Base-by-base conservation (phyloP, 2,329 filamentous ascomycete species). In the Cladophialophora psammophila region DNA sequence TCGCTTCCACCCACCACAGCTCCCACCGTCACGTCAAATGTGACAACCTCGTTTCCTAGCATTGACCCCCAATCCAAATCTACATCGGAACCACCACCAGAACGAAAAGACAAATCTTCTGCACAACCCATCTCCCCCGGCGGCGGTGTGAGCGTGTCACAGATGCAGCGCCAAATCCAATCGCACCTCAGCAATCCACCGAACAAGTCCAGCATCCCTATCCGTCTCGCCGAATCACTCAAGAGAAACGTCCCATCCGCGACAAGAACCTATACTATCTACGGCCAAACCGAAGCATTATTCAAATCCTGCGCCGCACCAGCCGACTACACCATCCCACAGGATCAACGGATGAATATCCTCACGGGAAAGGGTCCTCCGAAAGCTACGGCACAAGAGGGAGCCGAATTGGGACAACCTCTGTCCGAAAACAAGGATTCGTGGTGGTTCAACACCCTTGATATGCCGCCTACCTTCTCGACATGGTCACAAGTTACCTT, bases 401-500 rank as follows among this genome's bases (percentile, higher is more conserved):
- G 59, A 31, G 91, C 96, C 77, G 92, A 98, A 78, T 78, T 98
- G 57, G 94, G 94, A 15, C 83, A 87, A 31, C 90, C 90, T 3
- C 40, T 67, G 10, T 20, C 59, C 2, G 45, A 61, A 38, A 61
- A 61, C 59, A 52, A 26, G 38, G 45, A 66, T 12, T 60, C 68
- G 36, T 70, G 68, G 68, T 70, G 68, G 68, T 70, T 66, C 60
- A 83, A 85, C 32, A 61, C 61, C 8, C 5, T 68, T 20, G 65
- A 66, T 45, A 87, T 99, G 18, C 85, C 87, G 36, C 92, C 93
- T 0, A 98, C 93, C 0, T 99, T 99, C 80, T 94, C 90, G 76
- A 94, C 92, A 64, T 99, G 95, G 95, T 92, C 93, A 20, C 94
- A 98, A 80, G 90, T 98, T 53, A 95, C 94, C 40, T 96, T 97